Percentiles rank a stretch among this genome's conserved stretches.
Conservation (phyloP, 2,329 filamentous ascomycete species). For the Penicillium italicum region DNA sequence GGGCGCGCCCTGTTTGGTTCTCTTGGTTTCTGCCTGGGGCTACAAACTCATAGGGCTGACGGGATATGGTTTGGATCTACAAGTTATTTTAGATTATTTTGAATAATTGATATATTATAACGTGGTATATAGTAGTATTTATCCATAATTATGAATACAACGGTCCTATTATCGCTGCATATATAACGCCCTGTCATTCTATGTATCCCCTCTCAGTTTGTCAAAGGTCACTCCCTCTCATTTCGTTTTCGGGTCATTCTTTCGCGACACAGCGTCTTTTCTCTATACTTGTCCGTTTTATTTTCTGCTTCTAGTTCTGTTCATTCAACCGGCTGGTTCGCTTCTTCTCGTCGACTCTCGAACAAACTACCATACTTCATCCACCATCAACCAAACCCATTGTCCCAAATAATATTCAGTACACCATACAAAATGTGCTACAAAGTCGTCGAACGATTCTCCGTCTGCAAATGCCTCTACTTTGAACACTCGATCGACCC, state of each 20-base stretch:
- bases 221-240: background rate
- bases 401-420: too few relatives aligned
- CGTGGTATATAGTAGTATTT: too few relatives aligned
- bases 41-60: conserved; percentile 6
- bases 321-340: background rate
- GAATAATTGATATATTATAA: background rate
- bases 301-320: background rate
- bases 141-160: background rate
- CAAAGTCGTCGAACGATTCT: conserved; percentile 79
- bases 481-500: conserved; percentile 83
- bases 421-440: conserved; percentile 65
- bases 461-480: conserved; percentile 83
- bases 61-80: background rate
- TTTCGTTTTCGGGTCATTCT: background rate
- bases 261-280: background rate
- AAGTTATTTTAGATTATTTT: background rate
- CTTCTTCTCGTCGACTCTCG: too few relatives aligned
- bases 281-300: background rate
- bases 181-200: background rate
- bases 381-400: too few relatives aligned
- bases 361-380: background rate
- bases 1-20: conserved; percentile 8
- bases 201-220: background rate
- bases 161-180: background rate
- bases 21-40: conserved; percentile 7